Conservation (phyloP, 2,329 filamentous ascomycete species). For the Aspergillus amoenus region DNA sequence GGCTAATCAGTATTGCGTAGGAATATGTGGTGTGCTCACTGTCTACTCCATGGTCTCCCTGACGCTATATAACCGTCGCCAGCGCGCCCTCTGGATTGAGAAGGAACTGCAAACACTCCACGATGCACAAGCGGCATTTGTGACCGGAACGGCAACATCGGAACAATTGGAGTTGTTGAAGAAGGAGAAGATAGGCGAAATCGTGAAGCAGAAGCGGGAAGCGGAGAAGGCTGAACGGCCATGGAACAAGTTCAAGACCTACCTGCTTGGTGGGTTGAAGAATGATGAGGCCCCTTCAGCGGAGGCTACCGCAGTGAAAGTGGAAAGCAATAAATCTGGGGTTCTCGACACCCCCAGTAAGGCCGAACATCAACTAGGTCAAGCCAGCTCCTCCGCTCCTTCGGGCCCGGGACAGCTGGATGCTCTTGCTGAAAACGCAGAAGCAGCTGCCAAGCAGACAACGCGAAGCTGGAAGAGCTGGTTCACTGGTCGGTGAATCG, state of each 20-base stretch:
- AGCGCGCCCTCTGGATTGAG: constrained; percentile 62
- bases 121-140: constrained; percentile 43
- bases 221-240: constrained; percentile 40
- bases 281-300: constrained; percentile 27
- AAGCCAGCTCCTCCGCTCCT: constrained; percentile 19
- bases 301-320: constrained; percentile 8
- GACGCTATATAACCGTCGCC: constrained; percentile 66
- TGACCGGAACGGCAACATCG: constrained; percentile 38
- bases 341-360: constrained; percentile 38
- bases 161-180: constrained; percentile 46
- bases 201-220: constrained; percentile 39
- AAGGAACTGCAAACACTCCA: constrained; percentile 43
- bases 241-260: constrained; percentile 40
- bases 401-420: constrained; percentile 34
- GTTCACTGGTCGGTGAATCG: constrained; percentile 36
- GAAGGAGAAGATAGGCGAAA: constrained; percentile 46
- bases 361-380: constrained; percentile 32
- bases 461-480: constrained; percentile 41
- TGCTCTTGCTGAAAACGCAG: constrained; percentile 36
- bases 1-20: constrained; percentile 34
- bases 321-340: constrained; percentile 22
- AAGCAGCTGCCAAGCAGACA: constrained; percentile 35
- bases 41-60: constrained; percentile 66
- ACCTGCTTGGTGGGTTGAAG: constrained; percentile 41
- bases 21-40: constrained; percentile 60